Evolutionary conservation across 2,329 filamentous ascomycete species (phyloP), one percentile per base, ranked within the genome.

Genomic region (Gliomastix tumulicola): DNA sequence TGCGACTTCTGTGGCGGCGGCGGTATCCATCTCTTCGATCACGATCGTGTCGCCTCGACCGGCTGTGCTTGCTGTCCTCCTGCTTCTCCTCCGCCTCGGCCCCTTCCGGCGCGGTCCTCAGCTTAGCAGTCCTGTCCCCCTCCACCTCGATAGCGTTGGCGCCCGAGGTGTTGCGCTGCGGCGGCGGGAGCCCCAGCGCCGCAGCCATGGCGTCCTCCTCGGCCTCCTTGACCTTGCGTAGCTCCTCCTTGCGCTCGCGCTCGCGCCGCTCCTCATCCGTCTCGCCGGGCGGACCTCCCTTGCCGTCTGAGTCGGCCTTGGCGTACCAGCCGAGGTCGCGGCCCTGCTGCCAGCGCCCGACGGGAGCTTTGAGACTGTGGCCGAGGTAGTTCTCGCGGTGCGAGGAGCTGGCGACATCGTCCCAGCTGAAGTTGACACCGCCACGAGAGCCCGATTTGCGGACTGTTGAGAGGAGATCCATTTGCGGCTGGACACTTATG

Each of bases 391-490:
- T 95, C 61, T 98, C 89, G 59, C 92, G 88, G 54, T 95, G 89
- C 17, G 75, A 67, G 34, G 88, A 94, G 46, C 71, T 79, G 57
- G 90, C 83, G 54, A 98, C 90, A 49, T 96, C 88, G 46, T 90
- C 85, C 92, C 92, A 97, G 64, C 82, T 89, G 68, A 98, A 98
- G 60, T 96, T 88, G 61, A 84, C 84, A 55, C 92, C 92, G 53
- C 92, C 92, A 47, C 92, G 83, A 50, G 88, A 92, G 59, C 94
- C 90, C 15, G 72, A 66, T 65, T 98, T 97, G 54, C 89, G 87
- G 43, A 98, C 84, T 30, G 85, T 88, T 41, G 89, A 86, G 37
- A 97, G 79, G 38, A 98, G 76, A 73, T 98, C 92, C 92, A 98
- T 96, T 32, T 32, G 15, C n/a, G 30, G 30, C 17, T n/a, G n/a